Evolutionary conservation across 129 eudicot species (phyloP), one percentile per base, ranked within the genome.

Genomic region (Escallonia rubra): DNA sequence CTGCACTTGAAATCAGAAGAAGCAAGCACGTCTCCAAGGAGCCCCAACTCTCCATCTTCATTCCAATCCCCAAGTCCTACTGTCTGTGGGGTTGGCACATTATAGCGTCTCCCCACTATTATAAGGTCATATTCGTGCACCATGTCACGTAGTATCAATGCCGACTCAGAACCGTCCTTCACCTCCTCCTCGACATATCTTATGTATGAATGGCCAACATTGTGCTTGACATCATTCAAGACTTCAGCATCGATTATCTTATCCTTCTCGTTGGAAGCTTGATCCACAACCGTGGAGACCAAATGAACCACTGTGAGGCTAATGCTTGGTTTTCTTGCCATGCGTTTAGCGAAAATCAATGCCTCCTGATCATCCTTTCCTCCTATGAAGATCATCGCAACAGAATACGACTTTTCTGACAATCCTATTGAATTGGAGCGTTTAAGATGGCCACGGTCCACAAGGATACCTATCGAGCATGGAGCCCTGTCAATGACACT

Each of bases 331-430:
- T 47, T 63, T 15, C 10, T 61, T 7, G 40, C 55, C 59, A 71
- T 66, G 0, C 82, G 68, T 52, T 72, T 66, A 0, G 73, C 82
- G n/a, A 12, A 66, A 2, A 60, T 39, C 46, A 79, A 40, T 3
- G 83, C 83, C 59, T 79, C 83, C 5, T 58, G 59, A 60, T 79
- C 83, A 52, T 79, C 83, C 0, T 44, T 38, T 7, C 83, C 79
- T 41, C 83, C 83, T 10, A 79, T n/a, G 69, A 73, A 73, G 10
- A 79, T 51, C 49, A 77, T 40, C 10, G 69, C 77, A 2, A 77
- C 69, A 5, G 39, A 45, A 60, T 45, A 57, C 40, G 41, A 4
- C 10, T 40, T 13, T 40, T 39, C 8, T 39, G 50, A 49, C 39
- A 38, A 6, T 13, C 67, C 40, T 15, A 38, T 34, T 0, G 64